phyloP scores from a whole-genome alignment of 2,329 filamentous ascomycete genomes.

The Hypoxylon sp. region DNA sequence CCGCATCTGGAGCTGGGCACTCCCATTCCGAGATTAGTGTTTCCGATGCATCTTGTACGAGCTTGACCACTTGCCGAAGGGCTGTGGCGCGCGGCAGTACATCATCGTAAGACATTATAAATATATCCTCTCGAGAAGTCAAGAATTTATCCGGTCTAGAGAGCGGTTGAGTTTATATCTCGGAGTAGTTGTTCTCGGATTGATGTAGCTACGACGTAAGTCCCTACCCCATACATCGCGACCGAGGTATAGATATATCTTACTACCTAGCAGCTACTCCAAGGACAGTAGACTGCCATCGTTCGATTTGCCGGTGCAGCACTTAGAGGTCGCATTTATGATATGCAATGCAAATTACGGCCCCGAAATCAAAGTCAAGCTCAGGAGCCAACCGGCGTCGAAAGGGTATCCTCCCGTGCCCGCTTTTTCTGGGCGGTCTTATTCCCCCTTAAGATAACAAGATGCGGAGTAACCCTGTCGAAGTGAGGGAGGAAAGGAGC shows the following conservation, averaged over 20 bases:
- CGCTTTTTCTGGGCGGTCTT: constrained; percentile 30
- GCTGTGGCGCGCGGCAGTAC: constrained; percentile 32
- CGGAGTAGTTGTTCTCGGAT: neutral
- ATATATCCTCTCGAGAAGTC: neutral
- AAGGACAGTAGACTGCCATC: neutral
- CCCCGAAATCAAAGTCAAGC: constrained; percentile 19
- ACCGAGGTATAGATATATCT: constrained; percentile 6
- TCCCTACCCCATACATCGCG: neutral
- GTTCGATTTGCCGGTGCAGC: constrained; percentile 33
- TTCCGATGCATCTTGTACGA: constrained; percentile 35
- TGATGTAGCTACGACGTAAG: neutral
- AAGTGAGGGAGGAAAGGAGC: constrained; percentile 7
- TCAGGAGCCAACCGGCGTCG: constrained; percentile 4
- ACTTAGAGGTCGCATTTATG: constrained; percentile 11
- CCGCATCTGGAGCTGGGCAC: constrained; percentile 31
- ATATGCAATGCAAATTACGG: constrained; percentile 18
- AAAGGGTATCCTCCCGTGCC: constrained; percentile 7
- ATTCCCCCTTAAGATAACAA: constrained; percentile 6
- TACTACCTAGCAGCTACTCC: neutral
- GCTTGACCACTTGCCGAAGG: constrained; percentile 38
- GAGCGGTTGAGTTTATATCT: neutral
- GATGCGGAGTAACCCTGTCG: constrained; percentile 38
- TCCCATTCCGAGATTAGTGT: constrained; percentile 41
- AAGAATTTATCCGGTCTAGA: neutral
- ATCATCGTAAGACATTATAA: constrained; percentile 32